Base-by-base conservation (phyloP, 140 eudicot genomes). In the Stevia rebaudiana region DNA sequence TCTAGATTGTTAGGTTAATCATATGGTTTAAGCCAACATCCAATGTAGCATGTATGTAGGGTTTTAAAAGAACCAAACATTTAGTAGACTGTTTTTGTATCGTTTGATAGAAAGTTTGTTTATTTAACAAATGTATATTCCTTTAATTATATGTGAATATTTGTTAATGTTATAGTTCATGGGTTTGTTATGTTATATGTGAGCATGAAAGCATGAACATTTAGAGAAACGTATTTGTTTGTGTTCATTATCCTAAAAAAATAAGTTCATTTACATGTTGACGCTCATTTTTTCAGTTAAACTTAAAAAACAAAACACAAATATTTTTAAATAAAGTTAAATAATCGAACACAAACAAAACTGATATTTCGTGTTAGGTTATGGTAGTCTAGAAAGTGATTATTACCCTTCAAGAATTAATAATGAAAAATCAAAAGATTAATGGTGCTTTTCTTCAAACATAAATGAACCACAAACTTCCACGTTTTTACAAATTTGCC, bases 401-500 rank as follows among this genome's bases (percentile, higher is more conserved):
- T n/a, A n/a, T n/a, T n/a, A 28, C 3, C 33, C 33, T 4, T 28
- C 22, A 13, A 23, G 12, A 48, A 3, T n/a, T n/a, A n/a, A n/a
- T 11, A 25, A 7, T n/a, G 22, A 36, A 23, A 11, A 22, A 41
- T 33, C 11, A 3, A 41, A 25, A 41, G 4, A 24, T 17, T 3
- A 22, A 10, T 65, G 30, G 31, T 9, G 12, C 33, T 35, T 13
- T 65, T 66, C 71, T 35, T 33, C 61, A 43, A 30, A 30, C 59
- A 42, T 21, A 69, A 42, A 57, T 41, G 39, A 56, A 57, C 57
- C 57, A 69, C 36, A 56, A 44, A 30, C 30, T 19, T 43, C 17
- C 28, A 28, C 21, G 63, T 1, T 68, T 24, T 23, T 15, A 25
- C 22, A 12, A 17, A 54, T 39, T 24, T 51, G 28, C 30, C n/a